Evolutionary conservation across 164 flowering plant species (phyloP), one percentile per base, ranked within the genome.

Genomic region (Nymphaea colorata): DNA sequence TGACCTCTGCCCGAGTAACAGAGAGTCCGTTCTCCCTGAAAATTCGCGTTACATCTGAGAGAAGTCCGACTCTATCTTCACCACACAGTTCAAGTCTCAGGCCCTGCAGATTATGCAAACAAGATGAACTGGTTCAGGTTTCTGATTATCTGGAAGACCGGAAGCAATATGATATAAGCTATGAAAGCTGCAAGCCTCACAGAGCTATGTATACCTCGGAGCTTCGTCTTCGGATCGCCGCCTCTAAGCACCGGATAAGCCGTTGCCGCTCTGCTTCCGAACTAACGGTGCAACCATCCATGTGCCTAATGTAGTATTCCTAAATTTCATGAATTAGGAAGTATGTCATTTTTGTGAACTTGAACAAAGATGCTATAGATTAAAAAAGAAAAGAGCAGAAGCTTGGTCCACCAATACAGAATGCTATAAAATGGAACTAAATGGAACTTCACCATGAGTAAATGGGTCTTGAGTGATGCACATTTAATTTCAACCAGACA

Each of bases 191-290:
- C 36, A 25, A 25, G 36, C 1, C 57, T 51, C 8, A 4, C 12
- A 51, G 14, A 51, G 57, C 8, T 51, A 4, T 47, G 57, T 67
- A 3, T 86, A 89, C 98, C 96, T 87, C 96, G 14, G 92, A 84
- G 59, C 77, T 73, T 78, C 98, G 71, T 71, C 98, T 84, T 70
- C 71, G 75, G 36, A 94, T 81, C 43, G 98, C 98, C 65, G 97
- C 98, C 76, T 85, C 91, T 74, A 94, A 69, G 79, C 97, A 94
- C 68, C 87, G 75, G 69, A 94, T 86, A 47, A 94, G 78, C 44
- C 97, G 79, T 69, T 88, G 87, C 67, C 87, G 79, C 81, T 91
- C 99, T 7, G 90, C 93, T 70, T 94, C 98, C 25, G 97, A 94
- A 66, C 85, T 86, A 64, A 94, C 82, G 10, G 96, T 95, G 67